Base-by-base conservation (phyloP, 495 filamentous ascomycete genomes). In the Aspergillus campestris region DNA sequence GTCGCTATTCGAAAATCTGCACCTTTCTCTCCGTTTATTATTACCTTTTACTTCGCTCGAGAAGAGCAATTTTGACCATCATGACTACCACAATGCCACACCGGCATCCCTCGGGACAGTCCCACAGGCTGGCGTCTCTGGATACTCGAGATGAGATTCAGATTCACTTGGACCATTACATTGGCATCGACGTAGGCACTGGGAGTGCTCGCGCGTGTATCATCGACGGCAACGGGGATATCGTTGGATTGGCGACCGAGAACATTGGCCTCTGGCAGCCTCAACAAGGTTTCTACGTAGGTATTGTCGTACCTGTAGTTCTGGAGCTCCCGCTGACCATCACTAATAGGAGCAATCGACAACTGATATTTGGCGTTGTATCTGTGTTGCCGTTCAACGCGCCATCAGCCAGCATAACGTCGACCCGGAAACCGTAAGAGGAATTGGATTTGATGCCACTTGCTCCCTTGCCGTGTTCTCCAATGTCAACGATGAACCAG, bases 401-500 rank as follows among this genome's bases (percentile, higher is more conserved):
- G 86, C 86, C 29, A 71, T 96, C 53, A 75, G 73, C 56, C 79
- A 91, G 58, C 83, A 92, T 43, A 82, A 80, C 55, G 80, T 95
- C 57, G 79, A 86, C 51, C 75, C 83, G 6, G 62, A 61, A 42
- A 77, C 75, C 11, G 81, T 98, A 50, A 81, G 82, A 34, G 92
- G 92, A 34, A 85, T 98, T 53, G 92, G 90, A 12, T 96, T 98
- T 62, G 92, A 98, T 61, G 92, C 92, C 8, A 98, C 92, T 9
- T 98, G 92, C 73, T 98, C 92, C 5, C 75, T 97, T 30, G 78
- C 87, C 7, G 89, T 97, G 42, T 94, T 98, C 67, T 77, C 82
- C 46, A 70, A 86, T 59, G 86, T 94, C 48, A 94, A 87, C 3
- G 83, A 94, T 66, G 85, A 89, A 59, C 92, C 92, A 1, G 74